These are phyloP conservation scores for Lachnellula occidentalis DNA, from an alignment of 2,329 filamentous ascomycete species.

Conservation along the genomic window DNA sequence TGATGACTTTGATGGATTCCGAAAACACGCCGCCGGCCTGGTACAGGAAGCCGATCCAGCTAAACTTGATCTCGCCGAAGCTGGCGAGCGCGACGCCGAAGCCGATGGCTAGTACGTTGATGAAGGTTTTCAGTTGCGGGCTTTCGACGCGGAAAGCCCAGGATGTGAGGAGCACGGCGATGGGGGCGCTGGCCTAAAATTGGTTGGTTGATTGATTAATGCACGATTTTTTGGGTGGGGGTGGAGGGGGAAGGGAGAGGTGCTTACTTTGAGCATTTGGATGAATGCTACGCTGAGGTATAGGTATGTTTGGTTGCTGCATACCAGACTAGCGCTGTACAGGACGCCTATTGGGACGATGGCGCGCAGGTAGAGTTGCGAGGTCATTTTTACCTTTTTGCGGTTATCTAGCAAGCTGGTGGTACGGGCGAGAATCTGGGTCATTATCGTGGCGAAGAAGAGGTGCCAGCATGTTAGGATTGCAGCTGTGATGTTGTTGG, in stretches of 20 bases:
- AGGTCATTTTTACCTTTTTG: constrained; percentile 96
- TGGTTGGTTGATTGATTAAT: background rate
- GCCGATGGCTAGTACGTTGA: constrained; percentile 90
- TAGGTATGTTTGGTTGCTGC: constrained; percentile 88
- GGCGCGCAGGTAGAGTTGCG: constrained; percentile 81
- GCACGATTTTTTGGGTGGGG: background rate
- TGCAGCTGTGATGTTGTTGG: constrained; percentile 43
- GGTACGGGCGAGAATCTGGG: constrained; percentile 83
- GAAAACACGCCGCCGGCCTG: constrained; percentile 72
- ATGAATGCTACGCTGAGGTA: constrained; percentile 94
- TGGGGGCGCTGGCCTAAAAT: constrained; percentile 74
- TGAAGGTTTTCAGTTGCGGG: constrained; percentile 75
- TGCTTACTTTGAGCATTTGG: constrained; percentile 92
- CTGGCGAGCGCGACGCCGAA: constrained; percentile 90
- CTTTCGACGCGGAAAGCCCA: constrained; percentile 81
- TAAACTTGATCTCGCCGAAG: constrained; percentile 89
- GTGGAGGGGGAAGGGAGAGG: background rate
- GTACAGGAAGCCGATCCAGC: constrained; percentile 69
- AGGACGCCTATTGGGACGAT: constrained; percentile 91
- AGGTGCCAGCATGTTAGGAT: constrained; percentile 94
- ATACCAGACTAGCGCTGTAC: constrained; percentile 91
- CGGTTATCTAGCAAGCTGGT: constrained; percentile 84
- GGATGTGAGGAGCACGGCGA: constrained; percentile 80
- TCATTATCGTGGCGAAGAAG: constrained; percentile 84
- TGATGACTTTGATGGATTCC: constrained; percentile 73